These are phyloP conservation scores for Pluteus cervinus DNA, from an alignment of 768 basidiomycete genomes.

Conservation along the genomic window DNA sequence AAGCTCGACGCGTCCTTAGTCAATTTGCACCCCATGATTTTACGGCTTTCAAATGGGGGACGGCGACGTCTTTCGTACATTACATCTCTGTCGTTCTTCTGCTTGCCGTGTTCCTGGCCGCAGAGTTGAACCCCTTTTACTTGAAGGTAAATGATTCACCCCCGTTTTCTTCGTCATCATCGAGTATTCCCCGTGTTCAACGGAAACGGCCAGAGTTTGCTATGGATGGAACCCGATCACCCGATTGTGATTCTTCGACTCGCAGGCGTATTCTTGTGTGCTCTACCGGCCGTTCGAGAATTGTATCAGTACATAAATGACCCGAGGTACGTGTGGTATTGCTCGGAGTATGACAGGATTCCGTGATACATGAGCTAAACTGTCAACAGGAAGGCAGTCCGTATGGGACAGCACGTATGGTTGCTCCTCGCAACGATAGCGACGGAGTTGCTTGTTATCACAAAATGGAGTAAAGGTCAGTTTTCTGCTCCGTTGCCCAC, in stretches of 20 bases:
- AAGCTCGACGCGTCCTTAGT: conserved; percentile 71
- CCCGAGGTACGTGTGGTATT: conserved; percentile 51
- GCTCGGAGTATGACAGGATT: conserved; percentile 1
- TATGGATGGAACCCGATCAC: conserved; percentile 92
- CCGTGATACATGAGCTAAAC: conserved; percentile 1
- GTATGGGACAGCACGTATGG: conserved; percentile 91
- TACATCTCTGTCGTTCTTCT: conserved; percentile 72
- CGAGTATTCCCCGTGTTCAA: conserved; percentile 3
- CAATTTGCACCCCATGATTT: conserved; percentile 88
- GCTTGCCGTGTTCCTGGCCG: conserved; percentile 73
- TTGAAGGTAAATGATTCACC: conserved; percentile 62
- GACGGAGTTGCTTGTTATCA: conserved; percentile 75
- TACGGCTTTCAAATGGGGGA: conserved; percentile 86
- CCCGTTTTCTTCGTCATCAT: conserved; percentile 4
- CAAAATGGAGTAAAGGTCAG: conserved; percentile 76
- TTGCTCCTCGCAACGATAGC: conserved; percentile 78
- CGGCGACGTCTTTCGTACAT: conserved; percentile 65
- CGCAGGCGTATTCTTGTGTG: conserved; percentile 76
- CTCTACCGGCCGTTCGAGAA: conserved; percentile 81
- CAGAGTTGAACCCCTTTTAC: conserved; percentile 86
- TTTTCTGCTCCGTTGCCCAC: conserved; percentile 60
- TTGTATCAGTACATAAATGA: conserved; percentile 79
- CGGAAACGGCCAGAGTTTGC: conserved; percentile 35
- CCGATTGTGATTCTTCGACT: conserved; percentile 73
- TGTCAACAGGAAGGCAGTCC: conserved; percentile 59